phyloP scores from a whole-genome alignment of 129 eudicot genomes.

The Flaveria ramosissima region DNA sequence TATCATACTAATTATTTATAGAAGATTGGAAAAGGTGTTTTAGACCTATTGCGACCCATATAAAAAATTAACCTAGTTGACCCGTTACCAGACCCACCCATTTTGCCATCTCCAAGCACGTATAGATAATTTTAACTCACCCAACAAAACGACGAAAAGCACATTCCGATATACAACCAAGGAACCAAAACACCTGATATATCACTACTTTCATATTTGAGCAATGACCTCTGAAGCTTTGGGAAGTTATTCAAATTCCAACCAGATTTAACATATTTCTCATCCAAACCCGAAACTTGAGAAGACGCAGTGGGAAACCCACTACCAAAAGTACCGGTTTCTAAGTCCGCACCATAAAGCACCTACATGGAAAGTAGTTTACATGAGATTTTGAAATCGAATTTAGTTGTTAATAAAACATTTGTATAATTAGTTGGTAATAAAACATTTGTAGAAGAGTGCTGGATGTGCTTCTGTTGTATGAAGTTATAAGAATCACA shows the following conservation, averaged over 20 bases:
- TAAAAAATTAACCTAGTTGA: not conserved
- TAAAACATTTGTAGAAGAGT: no score
- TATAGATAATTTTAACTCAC: conserved; percentile 43
- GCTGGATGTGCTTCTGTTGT: no score
- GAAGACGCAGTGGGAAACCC: conserved; percentile 62
- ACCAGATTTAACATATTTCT: conserved; percentile 68
- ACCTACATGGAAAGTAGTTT: conserved; percentile 48
- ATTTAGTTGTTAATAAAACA: not conserved
- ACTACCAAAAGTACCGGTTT: conserved; percentile 85
- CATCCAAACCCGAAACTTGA: conserved; percentile 51
- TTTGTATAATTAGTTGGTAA: no score
- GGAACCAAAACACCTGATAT: conserved; percentile 98
- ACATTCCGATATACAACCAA: conserved; percentile 97
- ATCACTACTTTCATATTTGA: conserved; percentile 78
- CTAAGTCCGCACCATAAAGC: conserved; percentile 97
- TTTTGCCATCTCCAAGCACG: conserved; percentile 1
- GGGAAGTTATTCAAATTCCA: conserved; percentile 99
- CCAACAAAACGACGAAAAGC: conserved; percentile 97
- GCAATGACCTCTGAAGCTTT: conserved; percentile 83
- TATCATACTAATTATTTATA: not conserved
- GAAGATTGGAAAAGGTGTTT: not conserved
- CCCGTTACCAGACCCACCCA: not conserved
- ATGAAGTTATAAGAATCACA: no score
- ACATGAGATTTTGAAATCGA: not conserved
- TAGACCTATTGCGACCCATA: not conserved